Conservation (phyloP, 106 monocot species). For the Platanthera guangdongensis region DNA sequence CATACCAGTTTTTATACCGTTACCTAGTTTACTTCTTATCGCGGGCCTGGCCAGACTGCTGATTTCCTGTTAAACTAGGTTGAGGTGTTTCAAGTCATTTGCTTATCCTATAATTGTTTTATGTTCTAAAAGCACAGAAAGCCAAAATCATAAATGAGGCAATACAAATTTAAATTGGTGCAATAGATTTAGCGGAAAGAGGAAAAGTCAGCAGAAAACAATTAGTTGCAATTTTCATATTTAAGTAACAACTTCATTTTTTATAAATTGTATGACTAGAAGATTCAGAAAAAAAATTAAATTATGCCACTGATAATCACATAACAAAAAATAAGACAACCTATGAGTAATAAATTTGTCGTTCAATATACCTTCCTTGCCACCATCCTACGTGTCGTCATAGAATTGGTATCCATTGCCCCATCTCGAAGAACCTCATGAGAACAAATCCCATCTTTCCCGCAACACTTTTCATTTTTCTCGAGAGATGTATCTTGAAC, state of each 20-base stretch:
- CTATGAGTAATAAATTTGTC: neutral
- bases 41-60: no score
- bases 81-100: neutral
- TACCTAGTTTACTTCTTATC: no score
- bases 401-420: slow-evolving; percentile 17
- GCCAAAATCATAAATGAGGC: neutral
- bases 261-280: neutral
- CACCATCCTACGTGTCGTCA: slow-evolving; percentile 19
- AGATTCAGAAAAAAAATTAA: neutral
- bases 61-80: no score
- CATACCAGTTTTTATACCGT: no score
- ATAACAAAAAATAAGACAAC: neutral
- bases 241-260: neutral
- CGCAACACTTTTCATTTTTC: slow-evolving; percentile 39
- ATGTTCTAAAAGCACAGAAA: neutral
- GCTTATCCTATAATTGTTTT: neutral
- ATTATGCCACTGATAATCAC: neutral
- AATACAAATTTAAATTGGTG: neutral
- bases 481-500: slow-evolving; percentile 20
- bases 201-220: neutral
- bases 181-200: neutral
- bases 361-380: slow-evolving; percentile 45
- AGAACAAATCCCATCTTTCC: slow-evolving; percentile 86
- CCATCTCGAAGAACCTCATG: slow-evolving; percentile 81
- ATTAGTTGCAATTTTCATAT: neutral